Evolutionary conservation across 768 basidiomycete genomes (phyloP).

Genomic region (Mycena albidolilacea): DNA sequence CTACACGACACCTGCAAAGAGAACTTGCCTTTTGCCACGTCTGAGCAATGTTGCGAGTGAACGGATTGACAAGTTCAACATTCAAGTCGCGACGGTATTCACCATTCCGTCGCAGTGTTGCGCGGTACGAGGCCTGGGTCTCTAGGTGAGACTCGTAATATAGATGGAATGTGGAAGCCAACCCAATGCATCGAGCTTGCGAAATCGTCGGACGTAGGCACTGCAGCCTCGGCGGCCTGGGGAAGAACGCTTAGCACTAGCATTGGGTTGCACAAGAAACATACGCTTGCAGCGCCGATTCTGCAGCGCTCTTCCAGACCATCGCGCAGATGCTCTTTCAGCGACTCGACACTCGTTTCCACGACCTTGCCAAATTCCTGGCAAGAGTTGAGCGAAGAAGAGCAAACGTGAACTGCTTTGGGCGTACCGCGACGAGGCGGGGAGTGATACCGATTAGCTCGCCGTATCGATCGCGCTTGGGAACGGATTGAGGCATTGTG

Average conservation of each 20-base stretch:
- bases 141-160: not conserved
- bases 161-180: slow-evolving; percentile 43
- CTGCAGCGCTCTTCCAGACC: slow-evolving; percentile 73
- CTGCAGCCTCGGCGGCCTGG: slow-evolving; percentile 60
- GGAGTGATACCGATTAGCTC: slow-evolving; percentile 62
- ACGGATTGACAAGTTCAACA: slow-evolving; percentile 68
- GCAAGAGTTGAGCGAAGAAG: not conserved
- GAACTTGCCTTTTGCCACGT: slow-evolving; percentile 62
- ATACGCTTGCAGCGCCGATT: slow-evolving; percentile 64
- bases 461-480: slow-evolving; percentile 60
- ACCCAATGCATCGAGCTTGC: slow-evolving; percentile 73
- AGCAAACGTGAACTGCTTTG: slow-evolving; percentile 16
- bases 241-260: slow-evolving; percentile 6
- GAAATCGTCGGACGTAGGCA: slow-evolving; percentile 65
- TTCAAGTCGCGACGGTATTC: slow-evolving; percentile 73
- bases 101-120: slow-evolving; percentile 68
- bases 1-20: not conserved
- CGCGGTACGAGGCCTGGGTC: slow-evolving; percentile 57
- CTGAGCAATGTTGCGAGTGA: slow-evolving; percentile 71
- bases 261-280: slow-evolving; percentile 33
- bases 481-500: slow-evolving; percentile 50
- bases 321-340: slow-evolving; percentile 66
- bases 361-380: slow-evolving; percentile 65
- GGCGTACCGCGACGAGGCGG: slow-evolving; percentile 57
- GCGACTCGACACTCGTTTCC: slow-evolving; percentile 59